Evolutionary conservation across 2,329 filamentous ascomycete genomes (phyloP), one percentile per base, ranked within the genome.

Genomic region (Lizonia empirigonia): DNA sequence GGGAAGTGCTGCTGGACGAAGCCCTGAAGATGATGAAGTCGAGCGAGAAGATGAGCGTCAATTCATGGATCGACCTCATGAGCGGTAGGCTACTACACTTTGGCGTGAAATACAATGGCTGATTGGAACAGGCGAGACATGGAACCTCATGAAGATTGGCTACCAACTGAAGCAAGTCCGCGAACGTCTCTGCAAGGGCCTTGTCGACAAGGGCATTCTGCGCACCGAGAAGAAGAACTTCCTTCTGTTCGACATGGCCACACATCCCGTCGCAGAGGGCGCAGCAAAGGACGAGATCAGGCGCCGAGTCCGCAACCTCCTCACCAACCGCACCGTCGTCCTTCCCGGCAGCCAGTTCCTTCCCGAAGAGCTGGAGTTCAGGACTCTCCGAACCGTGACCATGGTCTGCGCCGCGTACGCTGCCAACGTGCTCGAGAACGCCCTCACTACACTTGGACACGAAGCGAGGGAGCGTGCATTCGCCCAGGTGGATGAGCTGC

Each of bases 21-120:
- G 90, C 94, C 53, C 80, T 99, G 70, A 99, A 99, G 82, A 96
- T 99, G 92, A 99, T 99, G 93, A 99, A 99, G 82, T 87, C 90
- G 65, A 97, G 91, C 76, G 94, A 99, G 81, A 97, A 96, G 83
- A 97, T 99, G 94, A 97, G 94, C 76, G 94, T 99, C 63, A 94
- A 90, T 80, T 90, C 91, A 36, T 99, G 94, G 94, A 97, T 99
- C 74, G 94, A 99, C 75, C 80, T 99, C 63, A 93, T 99, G 91
- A 97, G 92, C 75, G 94, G 93, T 97, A 85, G 82, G 70, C 45
- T 41, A 46, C 23, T 16, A n/a, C 38, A 32, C 18, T 10, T 23
- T n/a, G 27, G 46, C 16, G 27, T 19, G 27, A 36, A 41, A 40
- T 53, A 41, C 48, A 38, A 23, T 33, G 24, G 41, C 70, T 70